Conservation (phyloP, 139 green algal genomes). For the Deuterostichococcus epilithicus region DNA sequence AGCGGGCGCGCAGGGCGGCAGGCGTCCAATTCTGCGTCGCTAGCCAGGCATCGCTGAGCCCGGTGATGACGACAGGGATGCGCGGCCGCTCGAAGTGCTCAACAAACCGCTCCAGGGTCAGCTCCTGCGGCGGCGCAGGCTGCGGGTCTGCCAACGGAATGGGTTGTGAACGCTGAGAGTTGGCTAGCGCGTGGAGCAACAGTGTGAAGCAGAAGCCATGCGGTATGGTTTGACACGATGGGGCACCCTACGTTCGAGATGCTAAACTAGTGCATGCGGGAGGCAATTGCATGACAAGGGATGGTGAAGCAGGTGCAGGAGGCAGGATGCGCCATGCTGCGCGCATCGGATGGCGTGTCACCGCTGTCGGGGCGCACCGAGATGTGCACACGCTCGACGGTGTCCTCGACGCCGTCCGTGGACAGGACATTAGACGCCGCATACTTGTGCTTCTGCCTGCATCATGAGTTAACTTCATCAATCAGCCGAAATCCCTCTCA, state of each 20-base stretch:
- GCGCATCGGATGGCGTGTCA: not conserved
- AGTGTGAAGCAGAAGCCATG: no score
- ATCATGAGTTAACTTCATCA: not conserved
- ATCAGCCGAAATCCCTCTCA: no score
- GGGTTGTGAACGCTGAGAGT: not conserved
- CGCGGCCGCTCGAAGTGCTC: slow-evolving; percentile 60
- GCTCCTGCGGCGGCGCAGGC: slow-evolving; percentile 29
- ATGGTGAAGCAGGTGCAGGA: not conserved
- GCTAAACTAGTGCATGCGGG: not conserved
- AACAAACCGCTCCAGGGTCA: slow-evolving; percentile 62
- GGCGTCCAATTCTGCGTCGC: slow-evolving; percentile 42
- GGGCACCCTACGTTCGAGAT: no score
- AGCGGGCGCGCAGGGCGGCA: slow-evolving; percentile 40
- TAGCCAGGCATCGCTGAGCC: slow-evolving; percentile 57
- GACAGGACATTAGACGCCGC: slow-evolving; percentile 35
- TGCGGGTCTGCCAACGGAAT: no score
- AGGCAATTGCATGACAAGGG: not conserved
- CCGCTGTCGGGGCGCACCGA: not conserved
- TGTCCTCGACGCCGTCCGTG: slow-evolving; percentile 45
- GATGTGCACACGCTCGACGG: slow-evolving; percentile 45
- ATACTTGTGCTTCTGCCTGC: slow-evolving; percentile 50
- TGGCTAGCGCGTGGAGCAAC: no score
- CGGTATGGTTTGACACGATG: no score
- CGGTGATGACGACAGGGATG: slow-evolving; percentile 68
- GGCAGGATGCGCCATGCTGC: not conserved